A percentile compares a stretch with the other conserved stretches of the same genome.
phyloP scores from a whole-genome alignment of 257 asterid species.

The Asclepias syriaca region DNA sequence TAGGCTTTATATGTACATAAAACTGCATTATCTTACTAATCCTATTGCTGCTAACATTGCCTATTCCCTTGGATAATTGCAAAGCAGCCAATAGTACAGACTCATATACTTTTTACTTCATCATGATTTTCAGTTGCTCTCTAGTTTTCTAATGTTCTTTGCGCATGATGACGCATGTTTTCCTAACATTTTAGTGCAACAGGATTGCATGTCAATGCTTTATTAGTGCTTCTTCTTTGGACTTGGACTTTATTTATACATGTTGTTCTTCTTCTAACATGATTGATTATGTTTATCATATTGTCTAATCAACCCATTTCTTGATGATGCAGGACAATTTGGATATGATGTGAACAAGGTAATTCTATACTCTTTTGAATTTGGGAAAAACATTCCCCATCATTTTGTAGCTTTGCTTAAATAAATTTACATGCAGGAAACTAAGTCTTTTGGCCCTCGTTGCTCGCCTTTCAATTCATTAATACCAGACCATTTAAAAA shows the following conservation, averaged over 20 bases:
- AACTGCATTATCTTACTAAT: neutral
- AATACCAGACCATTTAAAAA: neutral
- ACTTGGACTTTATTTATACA: neutral
- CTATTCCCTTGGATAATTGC: neutral
- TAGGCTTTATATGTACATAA: neutral
- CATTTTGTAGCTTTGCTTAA: neutral
- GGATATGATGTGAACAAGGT: conserved; percentile 71
- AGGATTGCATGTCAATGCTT: neutral
- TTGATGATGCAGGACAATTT: conserved; percentile 67
- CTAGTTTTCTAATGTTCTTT: neutral
- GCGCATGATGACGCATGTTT: neutral
- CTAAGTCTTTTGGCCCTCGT: too few species aligned
- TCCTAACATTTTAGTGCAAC: neutral
- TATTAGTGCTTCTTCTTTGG: neutral
- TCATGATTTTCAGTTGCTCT: neutral
- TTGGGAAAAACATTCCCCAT: neutral
- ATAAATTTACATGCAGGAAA: neutral
- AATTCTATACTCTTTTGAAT: conserved; percentile 11
- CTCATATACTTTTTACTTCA: neutral
- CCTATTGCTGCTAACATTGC: neutral
- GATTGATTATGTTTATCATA: neutral
- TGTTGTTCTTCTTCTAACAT: neutral
- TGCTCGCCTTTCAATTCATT: too few species aligned
- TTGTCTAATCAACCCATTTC: conserved; percentile 24
- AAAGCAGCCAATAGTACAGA: neutral